phyloP scores from a whole-genome alignment of 805 yeast species.

The Ogataea zsoltii region DNA sequence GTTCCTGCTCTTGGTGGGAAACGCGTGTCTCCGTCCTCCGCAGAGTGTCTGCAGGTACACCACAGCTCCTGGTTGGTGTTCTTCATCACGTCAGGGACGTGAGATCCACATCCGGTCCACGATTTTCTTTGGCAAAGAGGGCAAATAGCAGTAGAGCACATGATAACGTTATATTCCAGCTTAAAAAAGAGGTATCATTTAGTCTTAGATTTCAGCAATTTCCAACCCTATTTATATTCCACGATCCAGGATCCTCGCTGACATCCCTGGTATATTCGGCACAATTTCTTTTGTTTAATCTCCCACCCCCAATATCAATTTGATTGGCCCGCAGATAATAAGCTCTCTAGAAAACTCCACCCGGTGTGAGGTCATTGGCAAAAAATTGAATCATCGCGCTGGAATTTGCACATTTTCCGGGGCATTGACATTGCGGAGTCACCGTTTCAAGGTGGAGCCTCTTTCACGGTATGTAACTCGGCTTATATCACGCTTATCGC shows the following conservation, averaged over 20 bases:
- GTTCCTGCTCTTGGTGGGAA: constrained; percentile 68
- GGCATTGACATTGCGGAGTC: constrained; percentile 3
- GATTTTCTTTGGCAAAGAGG: constrained; percentile 49
- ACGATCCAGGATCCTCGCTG: neutral
- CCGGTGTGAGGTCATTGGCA: constrained; percentile 6
- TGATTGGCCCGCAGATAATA: neutral
- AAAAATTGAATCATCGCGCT: constrained; percentile 3
- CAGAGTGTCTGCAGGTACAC: constrained; percentile 56
- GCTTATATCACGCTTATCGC: neutral
- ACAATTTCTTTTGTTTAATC: constrained; percentile 3
- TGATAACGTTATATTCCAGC: constrained; percentile 11
- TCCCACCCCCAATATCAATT: constrained; percentile 4
- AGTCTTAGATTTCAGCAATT: neutral
- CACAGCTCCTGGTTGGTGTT: constrained; percentile 46
- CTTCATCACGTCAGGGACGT: constrained; percentile 55
- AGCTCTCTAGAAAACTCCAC: neutral
- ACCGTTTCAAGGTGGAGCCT: constrained; percentile 3
- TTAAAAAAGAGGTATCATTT: no score
- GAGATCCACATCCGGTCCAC: constrained; percentile 68
- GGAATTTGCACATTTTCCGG: neutral
- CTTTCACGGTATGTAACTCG: neutral
- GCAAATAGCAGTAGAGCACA: constrained; percentile 40
- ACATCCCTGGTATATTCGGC: neutral
- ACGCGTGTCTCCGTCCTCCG: constrained; percentile 38
- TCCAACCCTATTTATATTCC: constrained; percentile 3